These are phyloP conservation scores for Epichloe sp. DNA, from an alignment of 2,329 filamentous ascomycete genomes.

Conservation along the genomic window DNA sequence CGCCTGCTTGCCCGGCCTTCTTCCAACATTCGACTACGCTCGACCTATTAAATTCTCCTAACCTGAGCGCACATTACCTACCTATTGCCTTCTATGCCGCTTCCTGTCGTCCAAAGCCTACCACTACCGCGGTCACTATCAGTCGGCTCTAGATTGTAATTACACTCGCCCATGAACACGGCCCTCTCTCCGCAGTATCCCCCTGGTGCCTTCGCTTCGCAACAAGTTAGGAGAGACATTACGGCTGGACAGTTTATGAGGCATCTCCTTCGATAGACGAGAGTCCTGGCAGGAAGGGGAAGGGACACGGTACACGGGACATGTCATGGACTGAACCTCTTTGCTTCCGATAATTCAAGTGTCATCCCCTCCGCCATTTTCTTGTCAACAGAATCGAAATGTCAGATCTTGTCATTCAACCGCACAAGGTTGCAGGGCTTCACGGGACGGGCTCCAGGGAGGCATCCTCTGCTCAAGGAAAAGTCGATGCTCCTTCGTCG, in stretches of 20 bases:
- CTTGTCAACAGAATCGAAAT: not conserved
- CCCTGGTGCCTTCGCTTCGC: no score
- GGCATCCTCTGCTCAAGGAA: not conserved
- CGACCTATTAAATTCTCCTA: not conserved
- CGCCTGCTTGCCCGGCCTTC: not conserved
- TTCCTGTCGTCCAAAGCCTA: not conserved
- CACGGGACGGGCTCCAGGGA: not conserved
- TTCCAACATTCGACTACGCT: not conserved
- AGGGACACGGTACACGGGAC: no score
- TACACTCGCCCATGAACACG: no score
- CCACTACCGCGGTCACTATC: no score
- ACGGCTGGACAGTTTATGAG: no score
- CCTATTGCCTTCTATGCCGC: not conserved
- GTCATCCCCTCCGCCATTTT: not conserved
- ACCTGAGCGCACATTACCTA: not conserved
- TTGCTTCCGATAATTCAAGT: not conserved
- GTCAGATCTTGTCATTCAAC: constrained; percentile 4
- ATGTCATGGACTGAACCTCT: no score
- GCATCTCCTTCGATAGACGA: no score
- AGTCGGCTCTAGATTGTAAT: no score
- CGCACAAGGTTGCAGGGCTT: constrained; percentile 1
- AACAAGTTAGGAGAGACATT: no score
- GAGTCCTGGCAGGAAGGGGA: no score
- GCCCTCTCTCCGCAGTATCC: no score
- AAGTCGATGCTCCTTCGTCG: not conserved